phyloP scores from a whole-genome alignment of 441 rosid species.

The Jatropha multifida region DNA sequence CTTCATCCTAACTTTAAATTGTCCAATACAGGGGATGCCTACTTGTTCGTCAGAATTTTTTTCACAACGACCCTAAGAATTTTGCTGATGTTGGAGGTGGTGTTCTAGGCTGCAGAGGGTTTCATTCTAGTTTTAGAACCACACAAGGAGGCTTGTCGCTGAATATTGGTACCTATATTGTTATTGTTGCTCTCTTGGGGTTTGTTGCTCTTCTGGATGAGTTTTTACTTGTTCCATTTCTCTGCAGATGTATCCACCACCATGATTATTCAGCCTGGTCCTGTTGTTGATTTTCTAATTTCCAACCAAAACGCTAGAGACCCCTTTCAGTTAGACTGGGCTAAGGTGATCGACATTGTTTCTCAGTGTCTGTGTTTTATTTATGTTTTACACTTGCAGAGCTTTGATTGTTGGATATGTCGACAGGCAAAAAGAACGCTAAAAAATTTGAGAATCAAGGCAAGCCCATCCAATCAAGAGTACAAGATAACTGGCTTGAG shows the following conservation, averaged over 20 bases:
- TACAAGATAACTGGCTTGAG: slow-evolving; percentile 72
- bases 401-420: slow-evolving; percentile 2
- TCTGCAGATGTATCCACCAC: slow-evolving; percentile 76
- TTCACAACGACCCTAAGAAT: slow-evolving; percentile 50
- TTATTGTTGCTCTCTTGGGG: not conserved
- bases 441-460: slow-evolving; percentile 67
- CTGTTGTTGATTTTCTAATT: slow-evolving; percentile 66
- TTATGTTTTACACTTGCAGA: not conserved
- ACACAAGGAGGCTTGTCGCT: slow-evolving; percentile 64
- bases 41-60: slow-evolving; percentile 67
- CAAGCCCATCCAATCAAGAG: slow-evolving; percentile 62
- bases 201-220: not conserved
- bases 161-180: slow-evolving; percentile 43
- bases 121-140: slow-evolving; percentile 63
- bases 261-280: slow-evolving; percentile 85
- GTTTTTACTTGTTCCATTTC: not conserved
- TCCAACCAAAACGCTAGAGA: slow-evolving; percentile 63
- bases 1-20: not conserved
- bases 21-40: slow-evolving; percentile 55
- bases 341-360: slow-evolving; percentile 46
- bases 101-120: slow-evolving; percentile 63
- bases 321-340: slow-evolving; percentile 62
- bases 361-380: not conserved
- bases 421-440: slow-evolving; percentile 61
- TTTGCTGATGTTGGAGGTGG: slow-evolving; percentile 56